Evolutionary conservation across 2,329 filamentous ascomycete genomes (phyloP).

Genomic region (Apiospora hydei): DNA sequence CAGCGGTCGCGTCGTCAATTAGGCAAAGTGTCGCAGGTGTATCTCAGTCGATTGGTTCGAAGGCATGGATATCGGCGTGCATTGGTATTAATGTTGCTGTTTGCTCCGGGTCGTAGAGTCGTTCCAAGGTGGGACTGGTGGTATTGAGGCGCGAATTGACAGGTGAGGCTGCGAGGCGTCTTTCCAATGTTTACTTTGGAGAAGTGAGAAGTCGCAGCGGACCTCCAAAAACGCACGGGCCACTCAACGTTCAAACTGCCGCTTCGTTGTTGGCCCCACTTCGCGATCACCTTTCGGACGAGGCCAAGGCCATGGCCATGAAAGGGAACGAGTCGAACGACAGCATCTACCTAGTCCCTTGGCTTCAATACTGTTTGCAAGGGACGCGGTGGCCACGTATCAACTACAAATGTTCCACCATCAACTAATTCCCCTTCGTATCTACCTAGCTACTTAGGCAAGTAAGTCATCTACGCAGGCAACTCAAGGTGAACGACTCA

Average conservation of each 20-base stretch:
- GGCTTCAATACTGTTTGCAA: too few species aligned
- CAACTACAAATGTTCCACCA: too few species aligned
- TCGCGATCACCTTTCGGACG: not conserved
- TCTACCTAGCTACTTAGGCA: too few species aligned
- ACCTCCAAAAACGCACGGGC: slow-evolving; percentile 17
- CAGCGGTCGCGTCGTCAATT: slow-evolving; percentile 14
- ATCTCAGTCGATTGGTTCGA: slow-evolving; percentile 16
- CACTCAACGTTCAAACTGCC: not conserved
- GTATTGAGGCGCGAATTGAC: slow-evolving; percentile 25
- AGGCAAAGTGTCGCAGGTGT: slow-evolving; percentile 12
- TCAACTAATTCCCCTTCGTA: too few species aligned
- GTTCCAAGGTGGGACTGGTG: slow-evolving; percentile 15
- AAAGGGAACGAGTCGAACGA: too few species aligned
- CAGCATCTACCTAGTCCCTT: too few species aligned
- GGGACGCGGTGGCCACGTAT: too few species aligned
- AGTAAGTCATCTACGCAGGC: too few species aligned
- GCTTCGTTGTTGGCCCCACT: not conserved
- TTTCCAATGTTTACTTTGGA: slow-evolving; percentile 20
- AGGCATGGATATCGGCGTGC: slow-evolving; percentile 16
- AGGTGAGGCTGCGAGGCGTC: slow-evolving; percentile 20
- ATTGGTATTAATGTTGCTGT: slow-evolving; percentile 21
- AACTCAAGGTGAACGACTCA: too few species aligned
- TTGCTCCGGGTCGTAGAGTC: not conserved
- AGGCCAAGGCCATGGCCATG: not conserved
- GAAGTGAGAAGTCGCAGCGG: slow-evolving; percentile 14